Evolutionary conservation across 2,329 filamentous ascomycete genomes (phyloP), one percentile per base, ranked within the genome.

Genomic region (Graphium sp.): DNA sequence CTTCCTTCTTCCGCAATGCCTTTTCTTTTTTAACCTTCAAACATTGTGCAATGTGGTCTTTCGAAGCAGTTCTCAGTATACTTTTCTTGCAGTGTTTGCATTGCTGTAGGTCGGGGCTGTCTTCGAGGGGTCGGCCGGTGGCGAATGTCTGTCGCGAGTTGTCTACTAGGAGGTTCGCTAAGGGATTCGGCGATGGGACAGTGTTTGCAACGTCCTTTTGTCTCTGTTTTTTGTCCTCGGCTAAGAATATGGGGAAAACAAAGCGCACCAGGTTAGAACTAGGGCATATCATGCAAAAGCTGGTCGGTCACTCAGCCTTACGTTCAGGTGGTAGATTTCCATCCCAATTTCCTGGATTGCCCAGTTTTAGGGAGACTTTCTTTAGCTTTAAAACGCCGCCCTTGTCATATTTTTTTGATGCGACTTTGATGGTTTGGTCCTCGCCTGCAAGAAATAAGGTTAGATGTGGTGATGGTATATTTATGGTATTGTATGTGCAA

Each of bases 81-180:
- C 79, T 79, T 42, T 91, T 85, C 53, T 89, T 93, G 57, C 87
- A 98, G 48, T 91, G 83, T 48, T 89, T 94, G 64, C 87, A 98
- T 39, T 78, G 66, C 28, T 89, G 74, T 7, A 82, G 66, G 37
- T 92, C 82, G 8, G 79, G 68, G 32, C 62, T 63, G 44, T 93
- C 85, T 41, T 84, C 75, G 39, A 92, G 65, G 0, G 84, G 83
- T 33, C 77, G 73, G 35, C 83, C 82, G 26, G 76, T 85, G 4
- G 73, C 63, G 49, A 94, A 94, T 5, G 79, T 79, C 34, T 82
- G 73, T 40, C 79, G 69, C 10, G 80, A 73, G 35, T 62, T 69
- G 34, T 84, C 74, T 41, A 91, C 81, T 29, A 93, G 66, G 30
- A 71, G 66, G 42, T 74, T 74, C 12, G 74, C 62, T 2, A 72